phyloP scores from a whole-genome alignment of 805 yeast species.

The Yarrowia alimentaria region DNA sequence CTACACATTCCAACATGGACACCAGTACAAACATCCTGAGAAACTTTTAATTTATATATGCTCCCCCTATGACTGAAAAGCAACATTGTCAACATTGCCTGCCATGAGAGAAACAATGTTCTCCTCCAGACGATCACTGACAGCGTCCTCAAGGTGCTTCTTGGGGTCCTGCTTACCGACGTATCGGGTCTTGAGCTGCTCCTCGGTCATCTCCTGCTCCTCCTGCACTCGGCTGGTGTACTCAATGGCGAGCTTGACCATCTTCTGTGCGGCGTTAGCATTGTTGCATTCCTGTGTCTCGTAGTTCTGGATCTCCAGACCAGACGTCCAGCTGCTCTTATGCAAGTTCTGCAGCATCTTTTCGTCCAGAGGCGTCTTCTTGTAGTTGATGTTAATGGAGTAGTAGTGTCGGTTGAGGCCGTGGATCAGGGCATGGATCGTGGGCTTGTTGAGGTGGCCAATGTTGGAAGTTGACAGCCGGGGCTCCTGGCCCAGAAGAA shows the following conservation, averaged over 20 bases:
- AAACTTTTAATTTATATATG: conserved; percentile 4
- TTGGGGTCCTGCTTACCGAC: conserved; percentile 99
- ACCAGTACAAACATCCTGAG: no score
- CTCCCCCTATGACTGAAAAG: conserved; percentile 57
- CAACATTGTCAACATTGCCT: conserved; percentile 85
- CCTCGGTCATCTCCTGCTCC: conserved; percentile 83
- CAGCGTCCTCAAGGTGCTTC: conserved; percentile 89
- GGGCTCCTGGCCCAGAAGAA: conserved; percentile 97
- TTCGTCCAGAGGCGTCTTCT: conserved; percentile 87
- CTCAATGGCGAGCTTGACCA: conserved; percentile 87
- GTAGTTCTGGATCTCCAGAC: conserved; percentile 75
- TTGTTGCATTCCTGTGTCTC: conserved; percentile 73
- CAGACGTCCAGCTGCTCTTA: conserved; percentile 94
- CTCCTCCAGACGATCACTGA: conserved; percentile 81
- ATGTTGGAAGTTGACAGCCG: conserved; percentile 95
- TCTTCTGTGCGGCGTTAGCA: conserved; percentile 63
- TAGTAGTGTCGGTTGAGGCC: conserved; percentile 96
- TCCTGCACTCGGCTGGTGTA: conserved; percentile 89
- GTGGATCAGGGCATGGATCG: conserved; percentile 94
- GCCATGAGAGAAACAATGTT: conserved; percentile 85
- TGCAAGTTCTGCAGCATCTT: conserved; percentile 91
- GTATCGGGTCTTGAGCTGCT: conserved; percentile 88
- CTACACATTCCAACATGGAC: no score
- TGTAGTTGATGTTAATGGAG: conserved; percentile 91
- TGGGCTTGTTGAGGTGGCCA: conserved; percentile 92